Evolutionary conservation across 2,329 filamentous ascomycete genomes (phyloP), one percentile per base, ranked within the genome.

Genomic region (Sporothrix globosa): DNA sequence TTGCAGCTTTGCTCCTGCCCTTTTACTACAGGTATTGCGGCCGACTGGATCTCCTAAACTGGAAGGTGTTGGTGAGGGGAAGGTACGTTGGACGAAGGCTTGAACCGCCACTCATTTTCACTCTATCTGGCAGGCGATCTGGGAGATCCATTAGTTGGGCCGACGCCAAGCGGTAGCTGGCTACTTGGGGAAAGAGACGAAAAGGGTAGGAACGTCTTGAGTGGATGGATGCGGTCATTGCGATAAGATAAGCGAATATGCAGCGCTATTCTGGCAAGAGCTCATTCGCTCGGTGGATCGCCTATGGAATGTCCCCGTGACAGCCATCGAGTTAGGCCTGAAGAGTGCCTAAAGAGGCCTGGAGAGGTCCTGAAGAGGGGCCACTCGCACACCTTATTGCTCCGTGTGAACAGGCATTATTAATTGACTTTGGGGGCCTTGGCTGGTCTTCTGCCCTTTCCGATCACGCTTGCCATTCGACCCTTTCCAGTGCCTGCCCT

Each of bases 171-270:
- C 54, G 67, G 44, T 50, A n/a, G 17, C 21, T 10, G 34, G 3
- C 44, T 65, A n/a, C 63, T 30, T 53, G 46, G 48, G 48, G 46
- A 52, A 41, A 30, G 63, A n/a, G 27, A 19, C 54, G 30, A 58
- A 39, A 9, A 5, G 17, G 30, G 54, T 5, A 34, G 46, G 30
- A 39, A 50, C 34, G 63, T 54, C 39, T 19, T 9, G 39, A 24
- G n/a, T 4, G 11, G 3, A 46, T 14, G 11, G 41, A 44, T 10
- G 41, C 6, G 44, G n/a, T 50, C 46, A 21, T 13, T 2, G 24
- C 67, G 70, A 71, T 71, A 71, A 71, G 70, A 71, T 71, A 69
- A 67, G 53, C 65, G 50, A 54, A 67, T 56, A 50, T 27, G 2
- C 60, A 17, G 19, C 30, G 61, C 46, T n/a, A 44, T 60, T 30